Evolutionary conservation across 768 basidiomycete species (phyloP).

Genomic region (Boletus reticulatus): DNA sequence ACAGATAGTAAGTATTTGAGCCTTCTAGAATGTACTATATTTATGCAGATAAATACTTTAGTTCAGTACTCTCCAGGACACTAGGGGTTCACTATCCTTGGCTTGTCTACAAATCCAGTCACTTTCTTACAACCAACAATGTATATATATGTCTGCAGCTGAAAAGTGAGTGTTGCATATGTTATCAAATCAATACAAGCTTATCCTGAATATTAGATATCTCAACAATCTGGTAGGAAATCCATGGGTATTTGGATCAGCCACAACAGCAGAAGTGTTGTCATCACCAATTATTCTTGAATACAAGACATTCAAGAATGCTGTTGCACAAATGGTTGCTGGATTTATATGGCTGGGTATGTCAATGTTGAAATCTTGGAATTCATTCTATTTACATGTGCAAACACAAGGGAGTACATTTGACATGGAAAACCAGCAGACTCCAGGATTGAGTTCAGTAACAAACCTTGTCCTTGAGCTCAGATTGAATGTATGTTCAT

Average conservation of each 20-base stretch:
- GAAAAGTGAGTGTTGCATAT: not conserved
- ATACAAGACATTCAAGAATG: not conserved
- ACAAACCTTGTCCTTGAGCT: not conserved
- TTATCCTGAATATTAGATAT: not conserved
- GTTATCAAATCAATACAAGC: not conserved
- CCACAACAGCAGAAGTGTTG: not conserved
- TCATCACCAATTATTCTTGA: not conserved
- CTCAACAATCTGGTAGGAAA: not conserved
- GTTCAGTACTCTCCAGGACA: not conserved
- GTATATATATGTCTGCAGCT: not conserved
- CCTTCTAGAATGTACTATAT: not conserved
- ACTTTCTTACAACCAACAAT: not conserved
- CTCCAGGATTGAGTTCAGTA: not conserved
- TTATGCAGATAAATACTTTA: not conserved
- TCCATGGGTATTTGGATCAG: not conserved
- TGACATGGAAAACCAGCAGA: not conserved
- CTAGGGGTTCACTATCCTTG: no score
- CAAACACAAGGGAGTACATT: not conserved
- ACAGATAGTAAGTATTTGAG: not conserved
- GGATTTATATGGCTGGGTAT: conserved; percentile 10
- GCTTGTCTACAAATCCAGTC: not conserved
- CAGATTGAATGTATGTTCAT: not conserved
- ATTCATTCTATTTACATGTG: not conserved
- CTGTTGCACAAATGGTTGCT: not conserved
- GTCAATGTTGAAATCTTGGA: not conserved